Evolutionary conservation across 2,329 filamentous ascomycete species (phyloP), one percentile per base, ranked within the genome.

Genomic region (Trichoderma cornu-damae): DNA sequence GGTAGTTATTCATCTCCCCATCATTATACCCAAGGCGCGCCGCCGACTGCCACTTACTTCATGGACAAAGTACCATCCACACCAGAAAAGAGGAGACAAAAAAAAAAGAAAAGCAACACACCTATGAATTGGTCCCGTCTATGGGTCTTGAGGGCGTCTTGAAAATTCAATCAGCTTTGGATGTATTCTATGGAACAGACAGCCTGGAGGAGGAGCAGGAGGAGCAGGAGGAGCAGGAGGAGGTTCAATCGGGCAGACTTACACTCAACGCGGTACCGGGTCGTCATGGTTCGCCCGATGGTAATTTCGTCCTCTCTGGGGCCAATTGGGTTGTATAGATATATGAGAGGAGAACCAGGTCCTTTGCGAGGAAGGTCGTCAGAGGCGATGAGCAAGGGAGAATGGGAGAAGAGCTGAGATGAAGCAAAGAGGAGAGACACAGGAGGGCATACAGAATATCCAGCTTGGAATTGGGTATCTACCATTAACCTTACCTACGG

Each of bases 61-160:
- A n/a, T n/a, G n/a, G n/a, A n/a, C n/a, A n/a, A n/a, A n/a, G n/a
- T n/a, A n/a, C n/a, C 20, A 35, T n/a, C 32, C 2, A 9, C 22
- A 51, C 22, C 12, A 16, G 16, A 22, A 14, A n/a, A n/a, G n/a
- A n/a, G n/a, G n/a, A n/a, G n/a, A n/a, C n/a, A n/a, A n/a, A n/a
- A n/a, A n/a, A n/a, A n/a, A n/a, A n/a, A n/a, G n/a, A n/a, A n/a
- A 43, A 38, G 32, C 16, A 12, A 64, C 72, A 59, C 76, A 87
- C 88, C 80, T 73, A 91, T 90, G 67, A 96, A 84, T 72, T 96
- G 92, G 71, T 96, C 92, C 69, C 92, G 81, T 56, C 92, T 84
- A 76, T 96, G 92, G 52, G 91, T 93, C 81, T 96, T 84, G 67
- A 83, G 77, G 46, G 81, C 79, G 76, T 84, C 81, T 84, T 62